phyloP scores from a whole-genome alignment of 2,329 filamentous ascomycete genomes.

The Orbilia quercus region DNA sequence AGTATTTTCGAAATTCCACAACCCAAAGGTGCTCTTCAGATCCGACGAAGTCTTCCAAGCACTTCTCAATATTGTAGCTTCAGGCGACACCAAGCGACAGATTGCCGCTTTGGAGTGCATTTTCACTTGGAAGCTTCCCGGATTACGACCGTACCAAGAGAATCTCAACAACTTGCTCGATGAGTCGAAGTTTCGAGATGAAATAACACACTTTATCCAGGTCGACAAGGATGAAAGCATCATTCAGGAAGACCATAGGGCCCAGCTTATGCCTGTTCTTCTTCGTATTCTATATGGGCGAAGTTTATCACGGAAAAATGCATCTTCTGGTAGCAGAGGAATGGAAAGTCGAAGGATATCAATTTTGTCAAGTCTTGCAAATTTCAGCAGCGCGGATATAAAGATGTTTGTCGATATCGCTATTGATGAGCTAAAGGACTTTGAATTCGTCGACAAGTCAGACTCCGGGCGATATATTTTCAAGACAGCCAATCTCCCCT shows the following conservation, averaged over 20 bases:
- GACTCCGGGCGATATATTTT: constrained; percentile 64
- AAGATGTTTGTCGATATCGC: constrained; percentile 85
- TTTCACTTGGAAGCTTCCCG: constrained; percentile 86
- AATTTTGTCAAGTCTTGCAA: constrained; percentile 80
- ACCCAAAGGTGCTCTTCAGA: constrained; percentile 84
- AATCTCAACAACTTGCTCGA: constrained; percentile 88
- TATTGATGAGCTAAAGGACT: constrained; percentile 74
- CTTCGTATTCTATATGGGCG: constrained; percentile 89
- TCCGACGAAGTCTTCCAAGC: constrained; percentile 79
- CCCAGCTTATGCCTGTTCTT: constrained; percentile 82
- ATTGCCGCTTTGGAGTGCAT: constrained; percentile 85
- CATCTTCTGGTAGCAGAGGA: constrained; percentile 78
- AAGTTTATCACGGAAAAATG: constrained; percentile 82
- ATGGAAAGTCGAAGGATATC: constrained; percentile 80
- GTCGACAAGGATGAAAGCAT: constrained; percentile 73
- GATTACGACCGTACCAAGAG: constrained; percentile 81
- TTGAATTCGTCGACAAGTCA: constrained; percentile 70
- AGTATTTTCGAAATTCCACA: constrained; percentile 85
- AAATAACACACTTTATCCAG: constrained; percentile 88
- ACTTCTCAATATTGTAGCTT: constrained; percentile 79
- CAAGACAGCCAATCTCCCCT: constrained; percentile 64
- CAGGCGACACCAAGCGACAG: constrained; percentile 91
- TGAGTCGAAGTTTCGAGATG: constrained; percentile 90
- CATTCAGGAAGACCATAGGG: constrained; percentile 78
- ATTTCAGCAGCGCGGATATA: constrained; percentile 78